Conservation (phyloP, 495 filamentous ascomycete species). For the Penicillium cinerascens region DNA sequence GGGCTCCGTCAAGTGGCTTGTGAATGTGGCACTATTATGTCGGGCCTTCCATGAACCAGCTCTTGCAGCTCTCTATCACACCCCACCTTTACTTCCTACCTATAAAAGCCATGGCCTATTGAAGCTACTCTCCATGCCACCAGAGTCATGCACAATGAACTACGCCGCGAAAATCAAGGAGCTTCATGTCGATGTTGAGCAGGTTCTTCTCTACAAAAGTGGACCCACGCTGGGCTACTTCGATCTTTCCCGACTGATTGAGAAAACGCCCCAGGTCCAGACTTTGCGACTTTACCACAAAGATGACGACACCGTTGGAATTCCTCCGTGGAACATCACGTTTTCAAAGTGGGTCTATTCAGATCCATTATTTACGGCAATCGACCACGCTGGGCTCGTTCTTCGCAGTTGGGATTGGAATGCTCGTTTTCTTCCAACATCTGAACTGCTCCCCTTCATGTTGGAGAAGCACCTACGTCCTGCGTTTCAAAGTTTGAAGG, state of each 20-base stretch:
- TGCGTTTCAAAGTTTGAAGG: constrained; percentile 56
- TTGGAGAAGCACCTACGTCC: constrained; percentile 51
- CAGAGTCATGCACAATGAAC: constrained; percentile 40
- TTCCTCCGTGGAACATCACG: constrained; percentile 24
- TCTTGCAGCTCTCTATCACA: constrained; percentile 66
- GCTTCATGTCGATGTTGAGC: constrained; percentile 61
- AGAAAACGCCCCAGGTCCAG: constrained; percentile 41
- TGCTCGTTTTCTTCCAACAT: constrained; percentile 53
- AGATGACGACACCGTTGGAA: constrained; percentile 31
- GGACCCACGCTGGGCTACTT: constrained; percentile 46
- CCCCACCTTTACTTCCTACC: constrained; percentile 58
- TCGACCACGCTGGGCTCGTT: constrained; percentile 41
- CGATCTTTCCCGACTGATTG: constrained; percentile 40
- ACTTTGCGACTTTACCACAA: constrained; percentile 39
- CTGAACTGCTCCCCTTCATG: constrained; percentile 49
- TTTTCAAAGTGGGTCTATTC: constrained; percentile 61
- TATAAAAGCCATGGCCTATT: constrained; percentile 48
- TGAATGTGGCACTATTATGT: constrained; percentile 58
- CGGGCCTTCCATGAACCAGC: constrained; percentile 69
- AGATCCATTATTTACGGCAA: constrained; percentile 52
- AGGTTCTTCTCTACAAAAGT: constrained; percentile 40
- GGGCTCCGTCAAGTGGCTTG: constrained; percentile 56
- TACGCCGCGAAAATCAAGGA: constrained; percentile 68
- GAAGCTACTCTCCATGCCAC: constrained; percentile 42
- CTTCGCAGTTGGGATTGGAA: constrained; percentile 80